Conservation (phyloP, 345 rosid species). For the Salix arbutifolia region DNA sequence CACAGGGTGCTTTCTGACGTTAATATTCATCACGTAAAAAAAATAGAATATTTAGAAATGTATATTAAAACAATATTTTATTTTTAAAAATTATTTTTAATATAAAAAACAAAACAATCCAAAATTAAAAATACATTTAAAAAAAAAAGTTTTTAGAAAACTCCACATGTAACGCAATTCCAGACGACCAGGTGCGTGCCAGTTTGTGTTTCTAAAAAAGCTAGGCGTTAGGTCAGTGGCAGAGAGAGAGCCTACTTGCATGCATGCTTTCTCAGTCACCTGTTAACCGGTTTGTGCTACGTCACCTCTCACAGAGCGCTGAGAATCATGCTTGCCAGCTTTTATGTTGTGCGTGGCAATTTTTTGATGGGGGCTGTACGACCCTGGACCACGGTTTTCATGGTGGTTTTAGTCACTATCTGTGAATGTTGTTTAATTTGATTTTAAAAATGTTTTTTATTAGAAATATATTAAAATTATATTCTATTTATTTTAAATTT, state of each 20-base stretch:
- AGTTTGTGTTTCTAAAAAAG: neutral
- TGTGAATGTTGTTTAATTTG: no score
- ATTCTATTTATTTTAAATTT: no score
- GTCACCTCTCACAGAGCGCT: constrained; percentile 3
- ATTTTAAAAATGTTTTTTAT: no score
- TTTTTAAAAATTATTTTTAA: no score
- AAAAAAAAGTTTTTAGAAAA: no score
- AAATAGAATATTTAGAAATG: neutral
- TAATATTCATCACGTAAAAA: neutral
- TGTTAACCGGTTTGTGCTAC: constrained; percentile 1
- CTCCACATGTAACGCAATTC: no score
- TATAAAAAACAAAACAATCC: no score
- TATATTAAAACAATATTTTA: no score
- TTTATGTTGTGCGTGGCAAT: constrained; percentile 2
- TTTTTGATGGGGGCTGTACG: neutral
- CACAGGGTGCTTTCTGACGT: neutral
- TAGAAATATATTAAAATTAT: no score
- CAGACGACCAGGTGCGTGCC: neutral
- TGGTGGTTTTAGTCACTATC: no score
- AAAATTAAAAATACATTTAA: no score
- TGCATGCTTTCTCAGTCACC: constrained; percentile 16
- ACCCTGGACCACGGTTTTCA: neutral
- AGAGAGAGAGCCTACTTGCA: neutral
- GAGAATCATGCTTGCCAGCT: constrained; percentile 24
- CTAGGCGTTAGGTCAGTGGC: neutral